phyloP scores from a whole-genome alignment of 2,329 filamentous ascomycete species.

The Calonectria hawksworthii region DNA sequence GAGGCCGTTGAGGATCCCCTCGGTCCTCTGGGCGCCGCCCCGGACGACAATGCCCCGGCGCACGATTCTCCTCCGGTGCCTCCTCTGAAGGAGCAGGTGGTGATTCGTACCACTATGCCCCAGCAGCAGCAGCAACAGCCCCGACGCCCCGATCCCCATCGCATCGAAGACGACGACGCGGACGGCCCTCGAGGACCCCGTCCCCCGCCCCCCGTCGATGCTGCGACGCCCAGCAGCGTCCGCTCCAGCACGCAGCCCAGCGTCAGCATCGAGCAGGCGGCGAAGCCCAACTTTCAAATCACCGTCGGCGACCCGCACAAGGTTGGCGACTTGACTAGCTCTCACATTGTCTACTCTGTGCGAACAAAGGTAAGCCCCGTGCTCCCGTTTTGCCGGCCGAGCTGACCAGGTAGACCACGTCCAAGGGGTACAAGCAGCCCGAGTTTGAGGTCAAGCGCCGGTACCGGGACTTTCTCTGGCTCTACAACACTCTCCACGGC shows the following conservation, averaged over 20 bases:
- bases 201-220: slow-evolving; percentile 75
- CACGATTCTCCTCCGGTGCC: slow-evolving; percentile 75
- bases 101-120: slow-evolving; percentile 71
- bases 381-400: neutral
- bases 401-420: slow-evolving; percentile 77
- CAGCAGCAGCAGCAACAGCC: slow-evolving; percentile 58
- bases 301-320: slow-evolving; percentile 97
- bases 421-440: slow-evolving; percentile 92
- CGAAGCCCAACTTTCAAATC: slow-evolving; percentile 92
- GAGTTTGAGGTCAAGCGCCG: slow-evolving; percentile 95
- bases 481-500: slow-evolving; percentile 93
- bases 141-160: slow-evolving; percentile 70
- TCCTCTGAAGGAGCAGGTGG: slow-evolving; percentile 76
- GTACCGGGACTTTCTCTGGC: slow-evolving; percentile 97
- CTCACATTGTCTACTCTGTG: slow-evolving; percentile 97
- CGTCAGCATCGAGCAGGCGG: slow-evolving; percentile 91
- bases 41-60: slow-evolving; percentile 60
- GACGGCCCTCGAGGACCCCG: slow-evolving; percentile 67
- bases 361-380: slow-evolving; percentile 79
- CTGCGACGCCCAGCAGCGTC: slow-evolving; percentile 66
- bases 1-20: slow-evolving; percentile 84
- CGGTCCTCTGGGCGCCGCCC: slow-evolving; percentile 79
- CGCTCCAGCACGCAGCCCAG: slow-evolving; percentile 76
- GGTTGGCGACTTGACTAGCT: slow-evolving; percentile 95
- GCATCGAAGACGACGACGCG: slow-evolving; percentile 80